Evolutionary conservation across 2,329 filamentous ascomycete genomes (phyloP).

Genomic region (Fusarium sp.): DNA sequence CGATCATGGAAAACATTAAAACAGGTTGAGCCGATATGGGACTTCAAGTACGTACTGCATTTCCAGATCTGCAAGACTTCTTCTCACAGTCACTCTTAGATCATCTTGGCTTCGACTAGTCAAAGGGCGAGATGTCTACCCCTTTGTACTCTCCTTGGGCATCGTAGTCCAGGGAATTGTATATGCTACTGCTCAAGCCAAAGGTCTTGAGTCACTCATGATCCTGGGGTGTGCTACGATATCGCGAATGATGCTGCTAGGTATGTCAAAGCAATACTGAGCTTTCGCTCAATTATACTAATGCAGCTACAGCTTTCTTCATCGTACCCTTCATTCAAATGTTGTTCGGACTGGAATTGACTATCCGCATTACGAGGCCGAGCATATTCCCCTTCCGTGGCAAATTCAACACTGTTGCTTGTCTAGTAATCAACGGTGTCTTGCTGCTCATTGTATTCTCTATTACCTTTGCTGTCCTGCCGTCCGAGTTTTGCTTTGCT

Average conservation of each 20-base stretch:
- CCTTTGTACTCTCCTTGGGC: slow-evolving; percentile 68
- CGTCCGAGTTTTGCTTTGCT: slow-evolving; percentile 73
- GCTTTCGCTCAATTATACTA: slow-evolving; percentile 36
- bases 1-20: slow-evolving; percentile 64
- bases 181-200: slow-evolving; percentile 69
- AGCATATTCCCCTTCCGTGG: slow-evolving; percentile 69
- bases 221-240: slow-evolving; percentile 65
- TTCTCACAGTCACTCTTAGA: slow-evolving; percentile 45
- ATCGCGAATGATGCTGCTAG: slow-evolving; percentile 70
- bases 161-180: slow-evolving; percentile 69
- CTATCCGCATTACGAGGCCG: slow-evolving; percentile 65
- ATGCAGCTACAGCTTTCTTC: slow-evolving; percentile 64
- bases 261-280: slow-evolving; percentile 53
- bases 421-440: slow-evolving; percentile 63
- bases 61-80: neutral
- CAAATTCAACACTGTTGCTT: slow-evolving; percentile 71
- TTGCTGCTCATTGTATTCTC: slow-evolving; percentile 69
- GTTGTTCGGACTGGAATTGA: slow-evolving; percentile 73
- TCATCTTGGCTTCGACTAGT: slow-evolving; percentile 59
- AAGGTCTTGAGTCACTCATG: slow-evolving; percentile 64
- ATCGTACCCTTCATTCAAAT: slow-evolving; percentile 75
- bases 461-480: slow-evolving; percentile 66
- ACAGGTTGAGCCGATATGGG: slow-evolving; percentile 55
- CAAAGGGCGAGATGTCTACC: slow-evolving; percentile 62
- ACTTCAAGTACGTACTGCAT: slow-evolving; percentile 55